Evolutionary conservation across 208 protist species (phyloP), one percentile per base, ranked within the genome.

Genomic region (Giardia muris): DNA sequence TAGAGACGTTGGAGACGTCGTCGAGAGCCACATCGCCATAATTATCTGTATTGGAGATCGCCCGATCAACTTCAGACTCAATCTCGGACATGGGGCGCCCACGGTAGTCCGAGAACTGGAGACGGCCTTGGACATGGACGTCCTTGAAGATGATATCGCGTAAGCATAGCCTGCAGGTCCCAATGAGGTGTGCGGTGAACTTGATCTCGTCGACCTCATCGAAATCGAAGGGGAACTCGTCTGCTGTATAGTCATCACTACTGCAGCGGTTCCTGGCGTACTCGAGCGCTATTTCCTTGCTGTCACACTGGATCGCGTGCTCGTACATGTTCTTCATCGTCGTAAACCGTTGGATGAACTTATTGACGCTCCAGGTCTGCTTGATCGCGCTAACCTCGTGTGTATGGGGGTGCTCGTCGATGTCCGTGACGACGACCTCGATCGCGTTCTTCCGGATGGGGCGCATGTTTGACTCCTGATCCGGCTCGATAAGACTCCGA

Each of bases 101-200:
- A 76, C 57, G 57, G 30, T 76, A 76, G 30, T 76, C 57, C 57
- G 57, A 76, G 57, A 76, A 76, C 57, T 76, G 57, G 57, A 76
- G 57, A 76, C 57, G 57, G 30, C 57, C 57, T 76, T 76, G 57
- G 30, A 76, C 57, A 30, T 76, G 57, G 30, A 76, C 57, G 30
- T 76, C 57, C 57, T 76, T 76, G 57, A 76, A 76, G 57, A 76
- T 76, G 57, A 76, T 76, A 76, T 76, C 57, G 10, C 30, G 10
- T 30, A 76, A 76, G 57, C 57, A 76, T 10, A 76, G 57, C 10
- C 57, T 10, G 57, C 57, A 76, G 10, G 57, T 76, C 10, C 57
- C 57, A 39, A 76, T 76, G 57, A 76, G 57, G 57, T 76, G 57
- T 39, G 57, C 57, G 30, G 57, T 76, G 57, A 76, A 76, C 19